phyloP scores from a whole-genome alignment of 2,329 filamentous ascomycete species.

The Microcyclosporella mali region DNA sequence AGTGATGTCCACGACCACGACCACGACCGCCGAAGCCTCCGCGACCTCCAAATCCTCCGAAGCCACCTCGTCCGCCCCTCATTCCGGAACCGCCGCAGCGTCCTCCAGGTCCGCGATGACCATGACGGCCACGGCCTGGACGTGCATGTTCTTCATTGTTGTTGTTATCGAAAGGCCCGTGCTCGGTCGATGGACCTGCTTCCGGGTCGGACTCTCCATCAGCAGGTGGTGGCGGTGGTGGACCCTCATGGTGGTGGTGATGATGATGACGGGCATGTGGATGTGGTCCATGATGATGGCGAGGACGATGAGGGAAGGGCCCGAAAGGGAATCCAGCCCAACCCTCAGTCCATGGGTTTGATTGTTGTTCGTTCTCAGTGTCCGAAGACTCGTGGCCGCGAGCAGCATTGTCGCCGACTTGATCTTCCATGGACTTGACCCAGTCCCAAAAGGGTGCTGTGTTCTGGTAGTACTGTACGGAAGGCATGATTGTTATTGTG shows the following conservation, averaged over 20 bases:
- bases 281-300: conserved; percentile 19
- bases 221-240: conserved; percentile 16
- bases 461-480: conserved; percentile 48
- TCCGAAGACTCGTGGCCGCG: conserved; percentile 25
- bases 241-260: conserved; percentile 13
- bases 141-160: conserved; percentile 11
- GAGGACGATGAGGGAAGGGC: conserved; percentile 26
- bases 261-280: conserved; percentile 11
- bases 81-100: conserved; percentile 27
- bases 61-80: conserved; percentile 22
- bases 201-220: conserved; percentile 12
- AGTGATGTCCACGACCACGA: conserved; percentile 12
- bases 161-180: conserved; percentile 19
- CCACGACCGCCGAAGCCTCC: conserved; percentile 22
- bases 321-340: conserved; percentile 35
- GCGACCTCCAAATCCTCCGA: conserved; percentile 27
- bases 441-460: conserved; percentile 53
- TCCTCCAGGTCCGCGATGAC: conserved; percentile 14
- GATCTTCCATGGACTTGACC: conserved; percentile 45
- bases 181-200: conserved; percentile 21
- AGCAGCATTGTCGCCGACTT: conserved; percentile 32
- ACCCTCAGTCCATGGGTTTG: conserved; percentile 26
- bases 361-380: conserved; percentile 28
- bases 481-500: conserved; percentile 42
- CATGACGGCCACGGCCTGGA: conserved; percentile 15